Base-by-base conservation (phyloP, 1,139 yeast species). In the Pichia sp. region DNA sequence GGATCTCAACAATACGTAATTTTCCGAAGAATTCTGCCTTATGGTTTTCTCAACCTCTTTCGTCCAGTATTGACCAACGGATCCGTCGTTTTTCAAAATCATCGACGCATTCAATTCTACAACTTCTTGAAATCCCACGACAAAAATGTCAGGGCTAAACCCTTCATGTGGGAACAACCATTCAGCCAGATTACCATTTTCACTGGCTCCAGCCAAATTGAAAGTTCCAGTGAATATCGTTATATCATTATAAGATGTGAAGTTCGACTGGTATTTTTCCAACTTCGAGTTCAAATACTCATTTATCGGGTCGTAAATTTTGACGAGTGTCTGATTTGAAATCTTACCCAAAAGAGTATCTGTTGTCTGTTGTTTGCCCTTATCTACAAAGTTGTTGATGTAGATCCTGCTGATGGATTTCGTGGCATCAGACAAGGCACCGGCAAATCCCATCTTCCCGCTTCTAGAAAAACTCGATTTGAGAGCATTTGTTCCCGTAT, bases 401-500 rank as follows among this genome's bases (percentile, higher is more conserved):
- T 94, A 94, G 79, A 92, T 81, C 64, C 99, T 74, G 37, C 95
- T 83, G 5, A 94, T 96, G 0, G 96, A 86, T 62, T 94, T 94
- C 2, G 97, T 88, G 5, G 94, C 97, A 65, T 94, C 98, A 0
- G 96, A 85, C 33, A 94, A 66, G 0, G 97, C 97, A 26, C 98
- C 97, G 0, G 97, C 97, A 49, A 94, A 67, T 45, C 90, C 87
- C 96, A 88, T 87, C 58, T 88, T 90, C 23, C 98, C 98, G 37
- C 87, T 83, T 59, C 98, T 74, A 2, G 97, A 85, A 60, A 84
- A 92, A 4, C 96, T 86, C 0, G 97, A 86, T 62, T 94, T 94
- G 43, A 94, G 69, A 0, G 98, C 98, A 60, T 92, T 90, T 0
- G 98, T 94, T 5, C 98, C 98, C 0, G 98, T 92, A 61, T 94